Conservation (phyloP, 176 grass and related monocot species). For the Oryza punctata region DNA sequence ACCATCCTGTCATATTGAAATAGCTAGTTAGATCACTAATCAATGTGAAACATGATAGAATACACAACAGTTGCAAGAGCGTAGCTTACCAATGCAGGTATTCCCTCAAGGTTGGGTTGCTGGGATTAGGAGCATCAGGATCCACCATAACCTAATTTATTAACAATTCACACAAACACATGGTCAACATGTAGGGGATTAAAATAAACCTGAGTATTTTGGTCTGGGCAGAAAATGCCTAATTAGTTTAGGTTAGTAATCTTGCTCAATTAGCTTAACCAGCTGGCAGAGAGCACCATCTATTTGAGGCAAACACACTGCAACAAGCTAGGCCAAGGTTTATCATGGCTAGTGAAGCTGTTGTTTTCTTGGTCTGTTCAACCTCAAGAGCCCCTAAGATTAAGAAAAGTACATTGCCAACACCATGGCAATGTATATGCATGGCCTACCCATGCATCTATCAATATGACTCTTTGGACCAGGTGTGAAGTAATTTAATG, state of each 20-base stretch:
- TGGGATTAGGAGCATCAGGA: constrained; percentile 95
- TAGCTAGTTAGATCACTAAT: constrained; percentile 10
- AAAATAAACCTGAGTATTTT: constrained; percentile 38
- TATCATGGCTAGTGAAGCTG: constrained; percentile 1
- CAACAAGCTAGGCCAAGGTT: constrained; percentile 9
- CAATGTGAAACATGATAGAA: background rate
- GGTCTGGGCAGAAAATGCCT: constrained; percentile 17
- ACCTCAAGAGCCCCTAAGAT: constrained; percentile 24
- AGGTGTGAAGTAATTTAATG: constrained; percentile 42
- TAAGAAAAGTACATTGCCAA: constrained; percentile 15
- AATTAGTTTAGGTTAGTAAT: background rate
- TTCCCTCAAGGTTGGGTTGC: constrained; percentile 70
- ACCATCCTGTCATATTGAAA: constrained; percentile 71
- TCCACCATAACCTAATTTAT: constrained; percentile 85
- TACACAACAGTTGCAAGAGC: constrained; percentile 5
- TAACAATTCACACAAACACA: constrained; percentile 48
- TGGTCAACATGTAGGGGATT: constrained; percentile 47
- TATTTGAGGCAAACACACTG: background rate
- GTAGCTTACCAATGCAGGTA: constrained; percentile 85
- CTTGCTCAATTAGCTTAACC: constrained; percentile 1
- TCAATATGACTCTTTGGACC: constrained; percentile 18
- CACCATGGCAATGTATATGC: constrained; percentile 9
- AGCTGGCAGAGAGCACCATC: background rate
- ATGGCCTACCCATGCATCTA: constrained; percentile 7
- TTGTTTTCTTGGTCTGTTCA: constrained; percentile 7